Evolutionary conservation across 305 asterid species (phyloP), one percentile per base, ranked within the genome.

Genomic region (Fraxinus greggii): DNA sequence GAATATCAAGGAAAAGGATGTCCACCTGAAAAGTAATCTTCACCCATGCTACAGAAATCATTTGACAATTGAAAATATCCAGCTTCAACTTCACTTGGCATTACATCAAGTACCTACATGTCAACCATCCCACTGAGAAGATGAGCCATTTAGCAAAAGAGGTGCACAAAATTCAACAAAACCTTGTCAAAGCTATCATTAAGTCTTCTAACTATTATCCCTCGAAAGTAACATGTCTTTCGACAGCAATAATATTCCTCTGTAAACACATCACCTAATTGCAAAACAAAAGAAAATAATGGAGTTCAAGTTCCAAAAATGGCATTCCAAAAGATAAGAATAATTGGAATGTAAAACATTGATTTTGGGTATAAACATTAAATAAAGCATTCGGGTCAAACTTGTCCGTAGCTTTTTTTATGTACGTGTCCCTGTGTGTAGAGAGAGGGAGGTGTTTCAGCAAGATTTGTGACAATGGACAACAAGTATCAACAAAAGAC

Each of bases 21-120:
- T 83, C 82, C 69, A 93, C 98, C 98, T 87, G 92, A 85, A 85
- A 94, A 93, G 88, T 93, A 94, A 79, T 93, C 97, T 82, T 92
- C 98, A 45, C 93, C 94, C 83, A 85, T 80, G 89, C 91, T 87
- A 80, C 92, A 90, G 83, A 86, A 89, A 79, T 87, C 93, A 88
- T 87, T 88, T 76, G 87, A 89, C 85, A 84, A 84, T 81, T 88
- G 89, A 85, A 87, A 83, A 69, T 86, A 89, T 77, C 91, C 94
- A 80, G 84, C 87, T 83, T 88, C 92, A 84, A 77, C 88, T 80
- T 90, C 92, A 79, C 56, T 81, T 69, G 84, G 89, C 81, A 87
- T 88, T 59, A 88, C 80, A 84, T 92, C 92, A 81, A 83, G 90
- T 80, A 83, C 92, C 95, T 91, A 84, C 84, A 82, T 40, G 78